These are phyloP conservation scores for Cystofilobasidium bisporidii DNA, from an alignment of 768 basidiomycete genomes.

Conservation along the genomic window DNA sequence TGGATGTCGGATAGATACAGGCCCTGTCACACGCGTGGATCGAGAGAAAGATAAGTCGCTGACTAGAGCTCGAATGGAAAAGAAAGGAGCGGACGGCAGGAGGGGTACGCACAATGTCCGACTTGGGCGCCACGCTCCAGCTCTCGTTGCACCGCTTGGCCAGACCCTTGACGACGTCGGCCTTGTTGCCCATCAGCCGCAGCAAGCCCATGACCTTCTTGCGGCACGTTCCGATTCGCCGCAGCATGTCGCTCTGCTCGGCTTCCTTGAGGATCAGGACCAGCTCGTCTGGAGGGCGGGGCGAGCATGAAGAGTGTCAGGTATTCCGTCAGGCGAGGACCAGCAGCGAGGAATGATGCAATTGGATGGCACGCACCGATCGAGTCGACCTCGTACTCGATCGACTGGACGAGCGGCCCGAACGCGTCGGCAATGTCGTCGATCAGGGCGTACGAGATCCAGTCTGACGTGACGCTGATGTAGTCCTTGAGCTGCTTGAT, in stretches of 20 bases:
- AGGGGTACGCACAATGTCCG: conserved; percentile 54
- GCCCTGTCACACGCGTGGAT: conserved; percentile 48
- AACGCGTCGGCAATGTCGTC: conserved; percentile 99
- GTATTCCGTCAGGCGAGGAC: too few relatives aligned
- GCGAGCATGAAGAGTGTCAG: too few relatives aligned
- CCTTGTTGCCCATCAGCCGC: conserved; percentile 97
- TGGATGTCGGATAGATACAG: conserved; percentile 93
- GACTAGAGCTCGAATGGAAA: not conserved
- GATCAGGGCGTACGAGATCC: conserved; percentile 98
- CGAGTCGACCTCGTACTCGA: conserved; percentile 98
- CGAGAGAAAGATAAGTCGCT: conserved; percentile 6
- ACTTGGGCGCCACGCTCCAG: conserved; percentile 84
- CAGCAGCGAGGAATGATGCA: not conserved
- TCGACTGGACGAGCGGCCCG: conserved; percentile 93
- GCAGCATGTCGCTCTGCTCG: conserved; percentile 95
- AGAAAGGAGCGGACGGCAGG: not conserved
- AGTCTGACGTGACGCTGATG: conserved; percentile 96
- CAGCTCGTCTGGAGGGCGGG: not conserved
- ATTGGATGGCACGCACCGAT: conserved; percentile 54
- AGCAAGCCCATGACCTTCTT: conserved; percentile 99
- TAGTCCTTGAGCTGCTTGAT: conserved; percentile 99
- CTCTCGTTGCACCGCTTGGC: conserved; percentile 53
- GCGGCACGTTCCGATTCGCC: conserved; percentile 90
- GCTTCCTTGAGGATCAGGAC: conserved; percentile 80
- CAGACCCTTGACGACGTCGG: conserved; percentile 96